Base-by-base conservation (phyloP, 768 basidiomycete genomes). In the Amanita rimosa region DNA sequence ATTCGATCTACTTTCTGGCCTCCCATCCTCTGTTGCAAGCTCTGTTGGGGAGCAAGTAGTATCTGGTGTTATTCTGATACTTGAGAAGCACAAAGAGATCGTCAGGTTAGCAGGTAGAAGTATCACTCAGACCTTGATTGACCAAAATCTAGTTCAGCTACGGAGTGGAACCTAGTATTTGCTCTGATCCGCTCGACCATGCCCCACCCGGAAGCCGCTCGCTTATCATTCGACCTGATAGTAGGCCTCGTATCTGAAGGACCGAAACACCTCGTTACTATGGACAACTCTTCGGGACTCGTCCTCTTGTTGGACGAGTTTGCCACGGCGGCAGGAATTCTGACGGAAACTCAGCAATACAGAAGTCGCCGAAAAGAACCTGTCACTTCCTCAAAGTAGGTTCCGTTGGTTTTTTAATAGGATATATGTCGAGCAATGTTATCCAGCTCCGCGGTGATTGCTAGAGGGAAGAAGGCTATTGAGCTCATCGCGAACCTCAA, bases 141-240 rank as follows among this genome's bases (percentile, higher is more conserved):
- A 29, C 43, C 19, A 29, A 21, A n/a, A 53, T 48, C 0, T 48
- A 91, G 83, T 48, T 93, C 92, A 1, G 83, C 86, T 55, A 97
- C 95, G 0, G 95, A 98, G 61, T 99, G 95, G 95, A 92, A 89
- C 53, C 69, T 98, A 35, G 76, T 94, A 17, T 89, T 94, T 57
- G 86, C 89, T 1, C 71, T 97, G 24, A 75, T 98, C 54, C 80
- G 89, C 42, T 84, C 83, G 1, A 94, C 92, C 0, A 76, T 93
- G 36, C 72, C 82, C 10, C 86, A 96, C 59, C 78, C 89, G 8
- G 89, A 91, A 63, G 94, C 93, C 4, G 82, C 90, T 21, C 83
- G 87, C 33, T 68, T 82, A 45, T 85, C 95, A 2, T 88, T 97
- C 59, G 81, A 81, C 16, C 73, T 96, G 16, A 68, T 95, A n/a